Conservation (phyloP, 2,329 filamentous ascomycete species). For the Penicillium janthinellum region DNA sequence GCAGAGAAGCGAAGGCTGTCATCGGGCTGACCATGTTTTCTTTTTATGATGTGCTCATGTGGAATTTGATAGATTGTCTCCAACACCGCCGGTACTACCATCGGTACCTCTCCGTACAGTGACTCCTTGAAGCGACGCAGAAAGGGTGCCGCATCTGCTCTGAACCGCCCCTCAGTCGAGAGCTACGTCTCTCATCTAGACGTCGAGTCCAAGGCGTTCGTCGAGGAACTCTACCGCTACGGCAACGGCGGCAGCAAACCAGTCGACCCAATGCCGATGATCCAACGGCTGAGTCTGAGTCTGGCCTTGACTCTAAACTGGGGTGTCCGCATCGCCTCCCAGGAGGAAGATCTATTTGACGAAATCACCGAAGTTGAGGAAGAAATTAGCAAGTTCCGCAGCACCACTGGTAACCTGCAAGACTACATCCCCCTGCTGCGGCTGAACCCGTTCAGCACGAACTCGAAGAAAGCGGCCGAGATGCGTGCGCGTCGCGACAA, state of each 20-base stretch:
- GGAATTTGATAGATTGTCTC: constrained; percentile 55
- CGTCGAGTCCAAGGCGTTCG: constrained; percentile 63
- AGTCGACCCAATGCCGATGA: constrained; percentile 68
- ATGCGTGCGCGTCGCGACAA: constrained; percentile 62
- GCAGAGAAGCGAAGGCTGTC: constrained; percentile 6
- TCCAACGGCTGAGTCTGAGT: constrained; percentile 65
- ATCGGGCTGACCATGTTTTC: not conserved
- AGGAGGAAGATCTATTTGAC: constrained; percentile 64
- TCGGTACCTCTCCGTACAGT: constrained; percentile 68
- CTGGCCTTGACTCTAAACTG: constrained; percentile 67
- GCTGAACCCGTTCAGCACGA: constrained; percentile 64
- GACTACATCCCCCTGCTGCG: constrained; percentile 75
- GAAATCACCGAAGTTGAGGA: constrained; percentile 76
- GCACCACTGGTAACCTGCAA: constrained; percentile 78
- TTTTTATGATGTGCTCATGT: not conserved
- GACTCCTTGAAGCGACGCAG: constrained; percentile 65
- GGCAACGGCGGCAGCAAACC: constrained; percentile 57
- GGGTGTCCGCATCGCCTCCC: constrained; percentile 62
- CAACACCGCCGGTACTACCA: constrained; percentile 67
- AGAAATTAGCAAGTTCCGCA: constrained; percentile 70
- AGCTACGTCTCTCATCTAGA: constrained; percentile 66
- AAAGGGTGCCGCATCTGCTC: constrained; percentile 66
- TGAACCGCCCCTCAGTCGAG: constrained; percentile 66
- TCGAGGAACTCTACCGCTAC: constrained; percentile 62
- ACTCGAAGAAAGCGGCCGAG: constrained; percentile 60